Evolutionary conservation across 768 basidiomycete species (phyloP).

Genomic region (Serendipita vermifera): DNA sequence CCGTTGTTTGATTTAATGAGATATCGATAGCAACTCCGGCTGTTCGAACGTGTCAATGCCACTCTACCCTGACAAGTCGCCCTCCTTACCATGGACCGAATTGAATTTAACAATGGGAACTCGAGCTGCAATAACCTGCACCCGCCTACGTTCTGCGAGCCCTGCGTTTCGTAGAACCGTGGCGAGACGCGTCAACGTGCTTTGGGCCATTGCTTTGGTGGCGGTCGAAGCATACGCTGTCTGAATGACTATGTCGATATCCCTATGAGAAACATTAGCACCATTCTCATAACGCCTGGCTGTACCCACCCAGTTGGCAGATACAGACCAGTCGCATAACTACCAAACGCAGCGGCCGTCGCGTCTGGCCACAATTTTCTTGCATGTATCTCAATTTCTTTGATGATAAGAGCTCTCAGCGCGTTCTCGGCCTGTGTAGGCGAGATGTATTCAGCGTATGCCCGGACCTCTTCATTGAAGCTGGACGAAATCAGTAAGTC

Average conservation of each 20-base stretch:
- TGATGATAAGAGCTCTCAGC: conserved; percentile 58
- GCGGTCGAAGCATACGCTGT: conserved; percentile 32
- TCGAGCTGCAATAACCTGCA: conserved; percentile 83
- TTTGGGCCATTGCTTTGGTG: conserved; percentile 62
- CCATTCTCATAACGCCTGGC: background rate
- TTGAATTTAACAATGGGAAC: conserved; percentile 96
- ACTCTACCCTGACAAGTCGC: background rate
- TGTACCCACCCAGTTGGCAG: conserved; percentile 72
- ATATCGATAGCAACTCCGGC: conserved; percentile 84
- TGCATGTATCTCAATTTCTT: conserved; percentile 55
- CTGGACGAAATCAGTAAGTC: conserved; percentile 29
- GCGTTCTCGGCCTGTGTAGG: conserved; percentile 80
- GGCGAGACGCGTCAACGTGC: conserved; percentile 64
- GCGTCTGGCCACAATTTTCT: conserved; percentile 62
- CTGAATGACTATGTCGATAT: conserved; percentile 90
- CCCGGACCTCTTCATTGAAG: conserved; percentile 73
- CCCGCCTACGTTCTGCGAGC: conserved; percentile 49
- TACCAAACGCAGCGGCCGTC: conserved; percentile 75
- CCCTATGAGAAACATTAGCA: conserved; percentile 34
- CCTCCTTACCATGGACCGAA: conserved; percentile 51
- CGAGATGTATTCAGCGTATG: conserved; percentile 78
- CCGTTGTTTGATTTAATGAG: conserved; percentile 83
- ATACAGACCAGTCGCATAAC: conserved; percentile 86
- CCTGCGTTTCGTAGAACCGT: conserved; percentile 57
- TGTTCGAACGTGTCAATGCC: conserved; percentile 17